These are phyloP conservation scores for Fraxinus xanthoxyloides DNA, from an alignment of 305 asterid species.

Conservation along the genomic window DNA sequence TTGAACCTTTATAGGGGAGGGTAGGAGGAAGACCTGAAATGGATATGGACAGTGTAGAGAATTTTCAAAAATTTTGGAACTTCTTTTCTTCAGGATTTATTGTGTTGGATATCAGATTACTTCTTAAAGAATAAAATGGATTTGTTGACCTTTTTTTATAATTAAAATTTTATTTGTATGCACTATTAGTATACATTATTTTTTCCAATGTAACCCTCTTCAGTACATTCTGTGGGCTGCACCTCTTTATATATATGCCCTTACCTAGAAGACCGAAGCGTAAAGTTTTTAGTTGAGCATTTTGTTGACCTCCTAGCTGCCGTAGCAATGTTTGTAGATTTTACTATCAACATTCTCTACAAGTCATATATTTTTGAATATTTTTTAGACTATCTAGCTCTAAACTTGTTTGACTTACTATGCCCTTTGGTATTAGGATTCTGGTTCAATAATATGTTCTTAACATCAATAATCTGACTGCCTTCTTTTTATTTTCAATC, in stretches of 20 bases:
- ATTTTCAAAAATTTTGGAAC: neutral
- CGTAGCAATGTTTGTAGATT: neutral
- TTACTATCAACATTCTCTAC: neutral
- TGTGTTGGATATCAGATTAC: constrained; percentile 6
- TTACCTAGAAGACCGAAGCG: neutral
- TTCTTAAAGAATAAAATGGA: neutral
- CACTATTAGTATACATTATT: neutral
- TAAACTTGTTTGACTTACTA: constrained; percentile 7
- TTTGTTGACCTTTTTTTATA: neutral
- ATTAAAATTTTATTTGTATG: neutral
- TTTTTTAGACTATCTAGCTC: neutral
- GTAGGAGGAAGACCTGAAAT: constrained; percentile 3
- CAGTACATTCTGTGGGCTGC: neutral
- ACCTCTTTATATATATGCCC: neutral
- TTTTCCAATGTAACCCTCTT: neutral
- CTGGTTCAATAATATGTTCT: constrained; percentile 10
- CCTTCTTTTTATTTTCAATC: constrained; percentile 36
- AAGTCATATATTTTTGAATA: neutral
- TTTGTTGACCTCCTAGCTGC: neutral
- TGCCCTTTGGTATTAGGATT: neutral
- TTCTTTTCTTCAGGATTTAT: neutral
- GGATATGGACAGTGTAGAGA: neutral
- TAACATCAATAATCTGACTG: neutral
- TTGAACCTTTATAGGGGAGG: neutral
- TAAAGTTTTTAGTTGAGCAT: neutral